Evolutionary conservation across 2,329 filamentous ascomycete species (phyloP).

Genomic region (Escovopsis sp.): DNA sequence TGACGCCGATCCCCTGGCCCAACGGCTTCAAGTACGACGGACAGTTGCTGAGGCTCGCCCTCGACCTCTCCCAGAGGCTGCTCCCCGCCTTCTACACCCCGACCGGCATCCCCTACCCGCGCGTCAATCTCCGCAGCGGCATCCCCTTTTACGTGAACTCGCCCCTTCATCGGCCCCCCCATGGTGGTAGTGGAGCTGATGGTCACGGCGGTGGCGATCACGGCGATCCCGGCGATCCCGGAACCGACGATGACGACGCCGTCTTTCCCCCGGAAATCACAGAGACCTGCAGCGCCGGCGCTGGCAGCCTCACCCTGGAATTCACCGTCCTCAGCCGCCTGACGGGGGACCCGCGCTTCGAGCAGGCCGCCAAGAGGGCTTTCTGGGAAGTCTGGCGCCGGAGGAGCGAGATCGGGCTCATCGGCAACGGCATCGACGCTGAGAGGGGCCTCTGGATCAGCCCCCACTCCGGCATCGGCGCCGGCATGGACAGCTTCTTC

Average conservation of each 20-base stretch:
- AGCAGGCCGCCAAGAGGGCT: constrained; percentile 74
- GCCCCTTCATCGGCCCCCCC: constrained; percentile 46
- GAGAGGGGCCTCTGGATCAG: constrained; percentile 83
- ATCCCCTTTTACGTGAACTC: constrained; percentile 88
- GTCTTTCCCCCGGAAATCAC: constrained; percentile 54
- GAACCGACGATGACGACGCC: constrained; percentile 14
- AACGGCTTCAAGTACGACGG: constrained; percentile 74
- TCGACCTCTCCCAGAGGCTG: constrained; percentile 69
- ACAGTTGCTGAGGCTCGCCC: constrained; percentile 75
- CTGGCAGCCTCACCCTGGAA: constrained; percentile 87
- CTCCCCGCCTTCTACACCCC: constrained; percentile 84
- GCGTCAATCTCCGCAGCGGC: constrained; percentile 80
- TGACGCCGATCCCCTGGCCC: constrained; percentile 50
- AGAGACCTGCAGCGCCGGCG: constrained; percentile 91
- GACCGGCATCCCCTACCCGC: constrained; percentile 85
- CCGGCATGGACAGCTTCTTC: constrained; percentile 95
- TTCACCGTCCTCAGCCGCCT: constrained; percentile 82
- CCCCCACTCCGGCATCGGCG: constrained; percentile 82
- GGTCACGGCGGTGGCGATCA: too few relatives aligned
- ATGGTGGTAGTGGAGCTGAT: too few relatives aligned
- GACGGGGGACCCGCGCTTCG: constrained; percentile 75
- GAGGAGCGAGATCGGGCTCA: constrained; percentile 69
- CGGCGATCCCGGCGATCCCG: too few relatives aligned
- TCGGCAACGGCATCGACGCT: constrained; percentile 84
- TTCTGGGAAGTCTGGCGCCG: constrained; percentile 96